phyloP scores from a whole-genome alignment of 495 filamentous ascomycete genomes.

The Durotheca rogersii region DNA sequence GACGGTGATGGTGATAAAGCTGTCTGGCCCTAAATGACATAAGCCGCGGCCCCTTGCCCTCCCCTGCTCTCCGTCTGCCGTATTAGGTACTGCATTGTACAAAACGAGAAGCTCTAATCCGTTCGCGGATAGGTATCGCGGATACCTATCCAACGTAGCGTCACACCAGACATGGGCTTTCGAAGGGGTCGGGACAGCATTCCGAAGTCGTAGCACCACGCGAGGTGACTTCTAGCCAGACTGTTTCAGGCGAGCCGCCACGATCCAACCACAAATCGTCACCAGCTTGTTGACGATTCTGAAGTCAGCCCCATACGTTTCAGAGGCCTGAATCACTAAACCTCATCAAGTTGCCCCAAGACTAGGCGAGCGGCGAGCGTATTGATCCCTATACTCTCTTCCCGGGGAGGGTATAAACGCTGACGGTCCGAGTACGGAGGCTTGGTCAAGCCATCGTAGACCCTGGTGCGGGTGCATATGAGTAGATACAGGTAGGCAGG shows the following conservation, averaged over 20 bases:
- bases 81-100: conserved; percentile 3
- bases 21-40: conserved; percentile 12
- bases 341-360: conserved; percentile 10
- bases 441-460: too few relatives aligned
- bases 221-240: conserved; percentile 29
- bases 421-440: background rate
- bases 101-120: background rate
- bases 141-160: too few relatives aligned
- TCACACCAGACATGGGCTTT: conserved; percentile 12
- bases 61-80: conserved; percentile 1
- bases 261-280: conserved; percentile 14
- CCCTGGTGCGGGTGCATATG: too few relatives aligned
- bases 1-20: conserved; percentile 20
- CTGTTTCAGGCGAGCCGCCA: conserved; percentile 26
- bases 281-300: conserved; percentile 16
- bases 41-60: background rate
- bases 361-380: conserved; percentile 4
- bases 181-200: conserved; percentile 22
- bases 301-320: conserved; percentile 29
- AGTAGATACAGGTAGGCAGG: too few relatives aligned
- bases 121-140: background rate
- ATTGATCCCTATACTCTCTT: background rate
- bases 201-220: conserved; percentile 31
- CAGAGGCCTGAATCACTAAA: conserved; percentile 24
- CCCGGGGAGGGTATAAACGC: background rate